Percentiles rank a stretch among this genome's conserved stretches.
phyloP scores from a whole-genome alignment of 2,329 filamentous ascomycete genomes.

The Neofusicoccum kwambonambiense region DNA sequence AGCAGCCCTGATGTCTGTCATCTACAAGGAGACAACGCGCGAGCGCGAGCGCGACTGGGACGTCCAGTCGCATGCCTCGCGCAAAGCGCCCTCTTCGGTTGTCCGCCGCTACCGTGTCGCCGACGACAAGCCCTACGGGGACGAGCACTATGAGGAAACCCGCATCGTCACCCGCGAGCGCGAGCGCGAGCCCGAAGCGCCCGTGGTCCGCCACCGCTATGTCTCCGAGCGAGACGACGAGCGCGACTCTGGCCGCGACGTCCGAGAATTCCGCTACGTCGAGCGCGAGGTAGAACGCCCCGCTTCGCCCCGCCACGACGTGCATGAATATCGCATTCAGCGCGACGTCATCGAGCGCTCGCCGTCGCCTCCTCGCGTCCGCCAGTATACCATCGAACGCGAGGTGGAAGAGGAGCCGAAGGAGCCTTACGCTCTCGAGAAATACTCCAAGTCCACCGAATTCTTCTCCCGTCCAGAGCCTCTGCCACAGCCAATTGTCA shows the following conservation, averaged over 20 bases:
- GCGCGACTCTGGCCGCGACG: constrained; percentile 25
- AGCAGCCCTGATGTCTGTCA: constrained; percentile 41
- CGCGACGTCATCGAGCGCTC: constrained; percentile 48
- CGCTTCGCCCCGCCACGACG: constrained; percentile 44
- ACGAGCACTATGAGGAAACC: constrained; percentile 46
- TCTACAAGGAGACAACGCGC: constrained; percentile 41
- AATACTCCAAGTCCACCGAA: constrained; percentile 54
- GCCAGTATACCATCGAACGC: constrained; percentile 40
- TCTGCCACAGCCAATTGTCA: constrained; percentile 47
- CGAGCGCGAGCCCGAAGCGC: constrained; percentile 22
- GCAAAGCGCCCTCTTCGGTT: constrained; percentile 49
- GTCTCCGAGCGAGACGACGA: constrained; percentile 20
- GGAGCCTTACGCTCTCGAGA: constrained; percentile 47
- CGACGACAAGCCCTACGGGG: constrained; percentile 47
- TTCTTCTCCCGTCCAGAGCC: constrained; percentile 49
- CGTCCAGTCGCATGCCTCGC: constrained; percentile 28
- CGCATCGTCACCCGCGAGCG: constrained; percentile 43
- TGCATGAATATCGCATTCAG: constrained; percentile 53
- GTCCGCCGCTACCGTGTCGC: constrained; percentile 61
- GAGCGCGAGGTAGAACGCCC: constrained; percentile 31
- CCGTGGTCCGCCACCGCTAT: neutral
- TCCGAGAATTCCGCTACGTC: constrained; percentile 38
- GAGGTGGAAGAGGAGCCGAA: constrained; percentile 45
- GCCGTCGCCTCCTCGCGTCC: constrained; percentile 40
- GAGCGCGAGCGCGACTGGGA: constrained; percentile 48